Base-by-base conservation (phyloP, 768 basidiomycete species). In the Xerocomellus dryophilus region DNA sequence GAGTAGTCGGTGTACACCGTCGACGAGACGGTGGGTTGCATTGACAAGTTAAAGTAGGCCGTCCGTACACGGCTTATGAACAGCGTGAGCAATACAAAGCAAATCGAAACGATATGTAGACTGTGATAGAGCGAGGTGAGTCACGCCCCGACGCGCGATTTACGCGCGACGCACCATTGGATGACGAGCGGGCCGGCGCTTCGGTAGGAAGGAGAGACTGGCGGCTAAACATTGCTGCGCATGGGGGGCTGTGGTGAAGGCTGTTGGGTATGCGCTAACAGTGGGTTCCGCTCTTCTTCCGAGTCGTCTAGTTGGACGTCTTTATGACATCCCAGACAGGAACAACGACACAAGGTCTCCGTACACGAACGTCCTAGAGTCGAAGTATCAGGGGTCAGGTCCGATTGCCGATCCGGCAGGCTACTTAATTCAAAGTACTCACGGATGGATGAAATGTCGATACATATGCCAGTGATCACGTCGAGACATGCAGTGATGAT, bases 191-290 rank as follows among this genome's bases (percentile, higher is more conserved):
- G 25, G 18, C 44, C 34, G 20, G 18, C 31, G n/a, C 47, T 52
- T 45, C 34, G 29, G 4, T 50, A 9, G 17, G 31, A 18, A 2
- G 4, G 12, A 36, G 39, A 10, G 35, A 12, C 25, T 23, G 34
- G 32, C 14, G 11, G 11, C 5, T 12, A 31, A 9, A 10, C 2
- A 32, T 36, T 39, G 31, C 39, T 57, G 32, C 20, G 56, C 69
- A 71, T 69, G 17, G 67, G 61, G 4, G 69, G 44, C 5, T 68
- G 66, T 5, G 62, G 40, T 1, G 31, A 6, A 14, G 66, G 68
- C 7, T 64, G 67, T 29, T 51, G 54, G 25, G 60, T 57, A 47
- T 58, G 51, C 42, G 50, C 14, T 11, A 69, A 40, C 7, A 69
- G 61, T 1, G 68, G 62, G 11, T 48, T 51, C 17, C 50, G 62